Base-by-base conservation (phyloP, 2,329 filamentous ascomycete genomes). In the Xylogone sp. region DNA sequence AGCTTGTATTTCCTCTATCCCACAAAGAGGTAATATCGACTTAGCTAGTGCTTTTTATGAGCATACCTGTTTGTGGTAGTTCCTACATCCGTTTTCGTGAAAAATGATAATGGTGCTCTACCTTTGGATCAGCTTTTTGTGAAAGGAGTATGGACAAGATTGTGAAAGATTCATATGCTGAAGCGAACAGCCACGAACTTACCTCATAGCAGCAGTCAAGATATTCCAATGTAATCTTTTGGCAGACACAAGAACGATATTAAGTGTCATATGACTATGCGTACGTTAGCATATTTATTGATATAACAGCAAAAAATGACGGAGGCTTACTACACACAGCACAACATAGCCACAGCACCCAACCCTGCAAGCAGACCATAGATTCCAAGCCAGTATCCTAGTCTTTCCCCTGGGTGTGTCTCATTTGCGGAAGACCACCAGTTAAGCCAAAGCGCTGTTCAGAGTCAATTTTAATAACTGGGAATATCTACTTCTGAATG, bases 81-180 rank as follows among this genome's bases (percentile, higher is more conserved):
- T 13, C 54, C 54, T 45, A 42, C 51, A 42, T 56, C 52, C 20
- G 48, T 54, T 19, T 42, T 34, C 13, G 47, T 19, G 34, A 56
- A 51, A 24, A 56, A 56, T 12, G 51, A 51, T 21, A 51, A 22
- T 13, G 54, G 48, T n/a, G 54, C 49, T 27, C 54, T 56, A 44
- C 46, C 21, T 24, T 43, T 20, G 16, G n/a, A 39, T 47, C 9
- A 49, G 50, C 24, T 27, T 27, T 10, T 13, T 18, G 21, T 20
- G 20, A 13, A n/a, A 43, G 22, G 20, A 49, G 21, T 42, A 31
- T 43, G 21, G 24, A 21, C 7, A 43, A 16, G 16, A 16, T 12
- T 16, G 43, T 18, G 21, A 22, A 21, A 45, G 24, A 22, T 48
- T 48, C 52, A 22, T 42, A 49, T 6, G 27, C 44, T 1, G 39